These are phyloP conservation scores for Claviceps sp. DNA, from an alignment of 2,329 filamentous ascomycete species.

Conservation along the genomic window DNA sequence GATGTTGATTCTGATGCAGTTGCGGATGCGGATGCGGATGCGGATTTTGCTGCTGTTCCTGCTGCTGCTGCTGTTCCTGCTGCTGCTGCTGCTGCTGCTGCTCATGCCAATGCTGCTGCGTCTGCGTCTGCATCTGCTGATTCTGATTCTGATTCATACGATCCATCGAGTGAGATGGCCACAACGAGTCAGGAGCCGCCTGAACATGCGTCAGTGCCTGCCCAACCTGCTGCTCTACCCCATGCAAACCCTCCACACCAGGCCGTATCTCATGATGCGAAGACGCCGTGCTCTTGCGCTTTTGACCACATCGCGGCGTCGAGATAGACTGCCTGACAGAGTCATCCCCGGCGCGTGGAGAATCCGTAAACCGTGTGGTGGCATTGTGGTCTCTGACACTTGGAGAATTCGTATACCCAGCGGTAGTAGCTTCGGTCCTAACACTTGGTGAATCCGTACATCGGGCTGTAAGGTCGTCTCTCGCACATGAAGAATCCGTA, in stretches of 20 bases:
- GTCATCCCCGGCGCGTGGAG: slow-evolving; percentile 29
- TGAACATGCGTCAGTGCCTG: background rate
- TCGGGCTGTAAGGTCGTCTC: slow-evolving; percentile 29
- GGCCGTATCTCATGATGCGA: slow-evolving; percentile 1
- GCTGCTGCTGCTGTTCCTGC: too few species aligned
- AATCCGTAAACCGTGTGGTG: slow-evolving; percentile 40
- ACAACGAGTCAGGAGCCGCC: background rate
- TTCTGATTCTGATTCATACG: too few species aligned
- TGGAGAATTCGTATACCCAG: too few species aligned
- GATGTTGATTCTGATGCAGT: too few species aligned
- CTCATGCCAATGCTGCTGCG: too few species aligned
- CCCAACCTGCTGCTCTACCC: background rate
- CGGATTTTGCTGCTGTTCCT: too few species aligned
- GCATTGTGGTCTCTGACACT: too few species aligned
- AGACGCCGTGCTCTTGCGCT: slow-evolving; percentile 31
- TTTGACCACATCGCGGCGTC: slow-evolving; percentile 19
- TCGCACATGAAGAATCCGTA: slow-evolving; percentile 34
- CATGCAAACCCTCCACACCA: background rate
- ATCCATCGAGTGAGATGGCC: too few species aligned
- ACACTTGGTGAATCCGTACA: slow-evolving; percentile 38
- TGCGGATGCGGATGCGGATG: too few species aligned
- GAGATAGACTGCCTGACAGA: slow-evolving; percentile 9
- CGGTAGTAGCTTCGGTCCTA: slow-evolving; percentile 13
- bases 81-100: too few species aligned
- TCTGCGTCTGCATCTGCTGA: too few species aligned